Percentiles rank a stretch among this genome's conserved stretches.
These are phyloP conservation scores for Metschnikowia shivogae DNA, from an alignment of 805 yeast species.

Conservation along the genomic window DNA sequence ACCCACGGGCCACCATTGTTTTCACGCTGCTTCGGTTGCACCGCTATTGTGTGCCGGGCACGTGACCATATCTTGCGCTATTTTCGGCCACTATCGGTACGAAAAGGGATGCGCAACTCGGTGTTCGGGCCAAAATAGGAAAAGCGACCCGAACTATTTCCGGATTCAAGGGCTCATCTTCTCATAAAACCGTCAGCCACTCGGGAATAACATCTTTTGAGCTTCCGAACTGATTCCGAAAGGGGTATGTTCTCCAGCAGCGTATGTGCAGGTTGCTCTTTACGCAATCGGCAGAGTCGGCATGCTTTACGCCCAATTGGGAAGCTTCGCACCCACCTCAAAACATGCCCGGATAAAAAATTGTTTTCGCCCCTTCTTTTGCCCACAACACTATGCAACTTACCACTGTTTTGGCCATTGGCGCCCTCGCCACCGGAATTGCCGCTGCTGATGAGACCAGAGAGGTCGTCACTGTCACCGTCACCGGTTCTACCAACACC, in stretches of 20 bases:
- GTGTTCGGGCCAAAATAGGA: neutral
- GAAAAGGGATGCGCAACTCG: neutral
- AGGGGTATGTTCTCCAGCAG: neutral
- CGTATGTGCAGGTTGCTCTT: neutral
- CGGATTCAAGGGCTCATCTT: neutral
- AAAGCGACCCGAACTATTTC: neutral
- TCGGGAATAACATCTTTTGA: neutral
- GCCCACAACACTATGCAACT: slow-evolving; percentile 13
- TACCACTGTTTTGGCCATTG: slow-evolving; percentile 15
- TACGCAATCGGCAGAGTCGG: slow-evolving; percentile 14
- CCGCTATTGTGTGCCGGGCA: neutral
- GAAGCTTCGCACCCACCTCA: slow-evolving; percentile 15
- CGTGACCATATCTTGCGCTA: slow-evolving; percentile 2
- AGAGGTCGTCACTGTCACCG: slow-evolving; percentile 17
- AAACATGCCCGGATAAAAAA: slow-evolving; percentile 10
- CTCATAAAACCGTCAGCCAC: neutral
- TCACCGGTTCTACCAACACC: slow-evolving; percentile 18
- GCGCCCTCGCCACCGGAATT: slow-evolving; percentile 15
- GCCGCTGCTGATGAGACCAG: slow-evolving; percentile 14
- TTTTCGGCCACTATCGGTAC: slow-evolving; percentile 2
- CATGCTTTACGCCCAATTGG: slow-evolving; percentile 15
- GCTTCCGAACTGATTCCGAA: neutral
- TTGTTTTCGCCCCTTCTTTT: neutral
- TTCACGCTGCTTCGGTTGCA: neutral
- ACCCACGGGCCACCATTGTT: too few species aligned